Conservation (phyloP, 208 protist species). For the Novymonas esmeraldas region DNA sequence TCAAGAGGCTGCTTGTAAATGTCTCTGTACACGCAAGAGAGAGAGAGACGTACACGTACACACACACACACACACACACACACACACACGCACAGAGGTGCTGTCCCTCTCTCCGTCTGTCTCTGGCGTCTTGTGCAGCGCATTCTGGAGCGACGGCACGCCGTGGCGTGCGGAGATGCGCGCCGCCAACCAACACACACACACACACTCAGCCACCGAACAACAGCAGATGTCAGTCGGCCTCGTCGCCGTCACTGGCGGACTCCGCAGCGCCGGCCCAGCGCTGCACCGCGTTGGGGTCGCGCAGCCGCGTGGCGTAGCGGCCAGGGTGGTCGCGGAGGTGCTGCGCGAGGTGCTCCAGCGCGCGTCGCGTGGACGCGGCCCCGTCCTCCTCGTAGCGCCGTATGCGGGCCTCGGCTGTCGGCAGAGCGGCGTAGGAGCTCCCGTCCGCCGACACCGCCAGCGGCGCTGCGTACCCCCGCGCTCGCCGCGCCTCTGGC, state of each 20-base stretch:
- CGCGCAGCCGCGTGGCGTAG: conserved; percentile 52
- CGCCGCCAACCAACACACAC: conserved; percentile 2
- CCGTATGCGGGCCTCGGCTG: conserved; percentile 25
- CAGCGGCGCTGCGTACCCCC: conserved; percentile 26
- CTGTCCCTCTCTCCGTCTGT: background rate
- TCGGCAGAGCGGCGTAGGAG: conserved; percentile 4
- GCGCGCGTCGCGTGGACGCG: conserved; percentile 51
- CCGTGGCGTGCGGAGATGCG: background rate
- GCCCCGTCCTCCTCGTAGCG: conserved; percentile 60
- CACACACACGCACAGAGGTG: background rate
- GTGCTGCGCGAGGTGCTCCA: conserved; percentile 55
- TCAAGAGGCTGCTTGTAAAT: no score
- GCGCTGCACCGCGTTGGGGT: conserved; percentile 53
- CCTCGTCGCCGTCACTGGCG: conserved; percentile 12
- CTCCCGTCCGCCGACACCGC: conserved; percentile 1
- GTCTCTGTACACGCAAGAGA: no score
- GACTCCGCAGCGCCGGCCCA: conserved; percentile 50
- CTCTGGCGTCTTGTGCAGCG: background rate
- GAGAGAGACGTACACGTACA: no score
- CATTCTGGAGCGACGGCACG: background rate
- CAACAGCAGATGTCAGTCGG: background rate
- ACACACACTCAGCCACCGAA: background rate
- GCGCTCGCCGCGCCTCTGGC: conserved; percentile 10
- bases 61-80: background rate
- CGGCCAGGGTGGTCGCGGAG: conserved; percentile 45